Conservation (phyloP, 108 stramenopile genomes). For the Nitzschia sp. region DNA sequence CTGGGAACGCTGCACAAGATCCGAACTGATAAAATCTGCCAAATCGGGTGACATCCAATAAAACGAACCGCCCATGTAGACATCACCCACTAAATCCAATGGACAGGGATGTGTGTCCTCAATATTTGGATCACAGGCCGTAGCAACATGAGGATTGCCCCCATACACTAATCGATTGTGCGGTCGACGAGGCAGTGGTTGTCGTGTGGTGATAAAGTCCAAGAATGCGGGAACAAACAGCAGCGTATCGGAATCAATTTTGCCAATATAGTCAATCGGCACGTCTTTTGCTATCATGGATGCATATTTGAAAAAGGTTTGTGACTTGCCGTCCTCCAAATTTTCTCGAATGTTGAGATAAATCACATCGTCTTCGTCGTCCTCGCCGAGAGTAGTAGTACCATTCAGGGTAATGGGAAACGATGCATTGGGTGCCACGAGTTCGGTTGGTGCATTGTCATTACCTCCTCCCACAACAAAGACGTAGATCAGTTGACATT, state of each 20-base stretch:
- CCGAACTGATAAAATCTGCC: constrained; percentile 25
- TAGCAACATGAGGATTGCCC: constrained; percentile 2
- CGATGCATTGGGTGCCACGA: neutral
- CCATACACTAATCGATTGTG: constrained; percentile 17
- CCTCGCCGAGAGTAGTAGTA: neutral
- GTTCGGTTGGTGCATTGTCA: constrained; percentile 1
- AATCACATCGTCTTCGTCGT: constrained; percentile 29
- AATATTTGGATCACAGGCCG: neutral
- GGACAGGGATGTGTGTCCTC: no score
- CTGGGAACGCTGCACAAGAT: neutral
- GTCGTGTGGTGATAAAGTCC: neutral
- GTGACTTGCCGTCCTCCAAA: constrained; percentile 45
- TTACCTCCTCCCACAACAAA: constrained; percentile 45
- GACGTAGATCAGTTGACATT: constrained; percentile 40
- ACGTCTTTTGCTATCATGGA: constrained; percentile 19
- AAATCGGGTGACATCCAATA: constrained; percentile 33
- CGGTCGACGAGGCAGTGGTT: constrained; percentile 20
- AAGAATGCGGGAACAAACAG: constrained; percentile 33
- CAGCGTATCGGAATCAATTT: constrained; percentile 41
- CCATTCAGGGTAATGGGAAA: neutral
- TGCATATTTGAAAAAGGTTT: constrained; percentile 44
- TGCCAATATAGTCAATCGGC: constrained; percentile 42
- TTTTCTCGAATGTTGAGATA: constrained; percentile 53
- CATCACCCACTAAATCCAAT: constrained; percentile 22
- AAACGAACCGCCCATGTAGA: constrained; percentile 31